Evolutionary conservation across 192 early-diverging fungal species (phyloP).

Genomic region (Allomyces macrogynus): DNA sequence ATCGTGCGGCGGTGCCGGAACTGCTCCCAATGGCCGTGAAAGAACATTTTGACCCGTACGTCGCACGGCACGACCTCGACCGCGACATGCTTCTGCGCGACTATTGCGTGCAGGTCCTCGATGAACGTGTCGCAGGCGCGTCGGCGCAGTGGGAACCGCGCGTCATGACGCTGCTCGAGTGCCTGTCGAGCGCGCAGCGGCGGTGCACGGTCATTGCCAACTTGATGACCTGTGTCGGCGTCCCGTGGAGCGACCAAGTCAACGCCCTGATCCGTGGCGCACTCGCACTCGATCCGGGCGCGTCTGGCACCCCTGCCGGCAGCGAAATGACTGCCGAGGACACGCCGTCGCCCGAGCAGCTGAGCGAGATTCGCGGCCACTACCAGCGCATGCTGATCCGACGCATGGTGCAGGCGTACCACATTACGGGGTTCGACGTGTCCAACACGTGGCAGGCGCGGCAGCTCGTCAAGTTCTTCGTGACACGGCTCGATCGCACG

Average conservation of each 20-base stretch:
- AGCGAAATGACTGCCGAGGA: no score
- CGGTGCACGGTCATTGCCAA: not conserved
- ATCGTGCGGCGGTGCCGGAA: not conserved
- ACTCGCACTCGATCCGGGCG: no score
- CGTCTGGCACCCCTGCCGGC: no score
- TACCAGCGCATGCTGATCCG: not conserved
- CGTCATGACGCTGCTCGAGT: not conserved
- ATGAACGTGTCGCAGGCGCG: not conserved
- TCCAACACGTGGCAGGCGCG: not conserved
- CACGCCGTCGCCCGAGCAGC: no score
- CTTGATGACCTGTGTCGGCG: not conserved
- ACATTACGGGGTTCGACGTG: not conserved
- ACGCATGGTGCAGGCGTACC: not conserved
- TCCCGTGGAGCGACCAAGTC: not conserved
- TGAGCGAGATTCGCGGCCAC: no score
- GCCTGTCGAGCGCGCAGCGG: not conserved
- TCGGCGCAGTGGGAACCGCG: not conserved
- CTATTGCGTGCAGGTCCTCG: not conserved
- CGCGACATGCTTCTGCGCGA: not conserved
- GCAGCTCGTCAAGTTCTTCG: not conserved
- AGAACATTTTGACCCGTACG: not conserved
- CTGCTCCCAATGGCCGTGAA: not conserved
- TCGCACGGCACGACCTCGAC: not conserved
- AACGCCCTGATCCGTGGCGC: no score
- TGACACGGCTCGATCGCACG: not conserved